Evolutionary conservation across 495 filamentous ascomycete species (phyloP).

Genomic region (Podospora sp.): DNA sequence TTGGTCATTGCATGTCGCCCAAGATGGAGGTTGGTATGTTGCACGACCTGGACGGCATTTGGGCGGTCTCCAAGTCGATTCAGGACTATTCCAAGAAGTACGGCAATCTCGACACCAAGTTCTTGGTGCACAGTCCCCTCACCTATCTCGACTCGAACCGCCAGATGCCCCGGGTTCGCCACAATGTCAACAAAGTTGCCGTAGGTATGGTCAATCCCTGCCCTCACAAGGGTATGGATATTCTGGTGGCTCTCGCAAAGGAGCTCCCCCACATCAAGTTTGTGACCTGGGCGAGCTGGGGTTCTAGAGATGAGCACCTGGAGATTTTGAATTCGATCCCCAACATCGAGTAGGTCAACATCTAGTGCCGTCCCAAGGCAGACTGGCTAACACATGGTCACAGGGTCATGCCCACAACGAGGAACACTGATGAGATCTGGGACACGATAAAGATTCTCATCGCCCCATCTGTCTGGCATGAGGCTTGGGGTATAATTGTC

Average conservation of each 20-base stretch:
- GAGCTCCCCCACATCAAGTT: constrained; percentile 34
- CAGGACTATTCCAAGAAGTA: constrained; percentile 31
- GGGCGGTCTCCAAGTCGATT: constrained; percentile 35
- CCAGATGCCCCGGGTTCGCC: constrained; percentile 26
- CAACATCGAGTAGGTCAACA: constrained; percentile 32
- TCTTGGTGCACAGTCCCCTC: constrained; percentile 29
- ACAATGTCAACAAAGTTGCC: constrained; percentile 35
- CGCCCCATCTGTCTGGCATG: constrained; percentile 36
- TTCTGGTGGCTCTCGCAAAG: constrained; percentile 32
- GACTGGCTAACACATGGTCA: background rate
- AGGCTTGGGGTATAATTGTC: constrained; percentile 39
- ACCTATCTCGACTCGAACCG: constrained; percentile 31
- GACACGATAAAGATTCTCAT: constrained; percentile 37
- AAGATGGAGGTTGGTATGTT: constrained; percentile 28
- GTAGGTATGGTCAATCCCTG: constrained; percentile 41
- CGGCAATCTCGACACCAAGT: constrained; percentile 31
- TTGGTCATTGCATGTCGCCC: constrained; percentile 34
- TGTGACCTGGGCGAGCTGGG: constrained; percentile 39
- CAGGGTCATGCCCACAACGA: constrained; percentile 31
- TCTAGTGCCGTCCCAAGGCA: background rate
- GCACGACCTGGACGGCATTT: constrained; percentile 34
- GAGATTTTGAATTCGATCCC: constrained; percentile 22
- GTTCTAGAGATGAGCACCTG: constrained; percentile 23
- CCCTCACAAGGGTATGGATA: constrained; percentile 34
- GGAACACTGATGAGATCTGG: constrained; percentile 37